Evolutionary conservation across 441 rosid species (phyloP).

Genomic region (Corymbia citriodora): DNA sequence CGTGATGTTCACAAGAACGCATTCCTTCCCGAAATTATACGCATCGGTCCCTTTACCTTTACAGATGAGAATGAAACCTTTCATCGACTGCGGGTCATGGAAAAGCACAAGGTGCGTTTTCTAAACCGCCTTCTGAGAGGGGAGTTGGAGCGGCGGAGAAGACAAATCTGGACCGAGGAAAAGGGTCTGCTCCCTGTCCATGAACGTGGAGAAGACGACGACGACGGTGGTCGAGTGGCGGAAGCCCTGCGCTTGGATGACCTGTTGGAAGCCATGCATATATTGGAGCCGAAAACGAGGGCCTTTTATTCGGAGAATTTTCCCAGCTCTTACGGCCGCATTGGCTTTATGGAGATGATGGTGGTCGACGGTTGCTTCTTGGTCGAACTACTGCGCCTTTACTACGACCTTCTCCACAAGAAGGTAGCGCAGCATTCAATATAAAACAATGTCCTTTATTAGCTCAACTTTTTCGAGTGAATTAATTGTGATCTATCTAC

Average conservation of each 20-base stretch:
- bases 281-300: no score
- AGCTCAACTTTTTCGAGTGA: no score
- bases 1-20: neutral
- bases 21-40: neutral
- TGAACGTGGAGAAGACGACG: neutral
- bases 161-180: neutral
- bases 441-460: no score
- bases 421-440: neutral
- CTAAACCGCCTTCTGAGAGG: neutral
- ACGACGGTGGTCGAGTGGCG: no score
- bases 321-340: no score
- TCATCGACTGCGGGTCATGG: neutral
- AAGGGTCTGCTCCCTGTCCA: neutral
- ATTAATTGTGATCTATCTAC: neutral
- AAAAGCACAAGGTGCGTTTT: slow-evolving; percentile 7
- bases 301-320: no score
- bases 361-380: slow-evolving; percentile 1
- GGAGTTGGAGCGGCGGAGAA: neutral
- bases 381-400: slow-evolving; percentile 1
- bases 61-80: no score
- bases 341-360: neutral
- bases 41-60: slow-evolving; percentile 7
- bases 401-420: neutral
- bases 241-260: no score
- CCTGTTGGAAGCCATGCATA: no score